Base-by-base conservation (phyloP, 176 grass and related monocot species). In the Carex scoparia region DNA sequence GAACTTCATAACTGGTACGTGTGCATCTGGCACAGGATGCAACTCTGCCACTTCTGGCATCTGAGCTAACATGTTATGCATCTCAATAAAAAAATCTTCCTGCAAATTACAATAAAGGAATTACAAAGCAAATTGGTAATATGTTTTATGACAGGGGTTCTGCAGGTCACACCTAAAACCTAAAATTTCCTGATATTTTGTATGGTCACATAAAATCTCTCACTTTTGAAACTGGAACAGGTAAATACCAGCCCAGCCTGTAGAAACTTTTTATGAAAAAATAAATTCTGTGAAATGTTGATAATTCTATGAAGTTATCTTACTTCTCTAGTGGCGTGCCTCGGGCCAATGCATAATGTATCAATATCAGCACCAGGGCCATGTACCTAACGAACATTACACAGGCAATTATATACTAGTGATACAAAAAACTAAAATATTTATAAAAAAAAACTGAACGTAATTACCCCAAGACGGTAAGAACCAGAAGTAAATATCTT, bases 401-500 rank as follows among this genome's bases (percentile, higher is more conserved):
- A 88, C 70, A 61, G 16, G 78, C 12, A 71, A 59, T 10, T 12
- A 28, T 37, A 65, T 84, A 75, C 4, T 84, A 74, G 46, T 31
- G 5, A 69, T 18, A 79, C 40, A 11, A 1, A 70, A 4, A 85
- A 54, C 4, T 33, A 78, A 78, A 30, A 33, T 31, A 56, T 55
- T n/a, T 56, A 78, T 33, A 3, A 40, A 40, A 40, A 40, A 23
- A 40, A 40, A 4, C 46, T 18, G 28, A 49, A 54, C 91, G 65
- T 93, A 69, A 54, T 69, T 83, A 98, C 96, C 89, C 96, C 93
- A 73, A 98, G 96, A 48, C 93, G 91, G 54, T 98, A 98, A 90
- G 96, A 98, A 83, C 96, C 95, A 81, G 95, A 98, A 27, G 96
- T 98, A 82, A 98, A 98, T 84, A 98, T 98, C 83, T 98, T 98